A percentile compares a stretch with the other conserved stretches of the same genome.
Evolutionary conservation across 2,329 filamentous ascomycete species (phyloP).

Genomic region (Fusarium sp.): DNA sequence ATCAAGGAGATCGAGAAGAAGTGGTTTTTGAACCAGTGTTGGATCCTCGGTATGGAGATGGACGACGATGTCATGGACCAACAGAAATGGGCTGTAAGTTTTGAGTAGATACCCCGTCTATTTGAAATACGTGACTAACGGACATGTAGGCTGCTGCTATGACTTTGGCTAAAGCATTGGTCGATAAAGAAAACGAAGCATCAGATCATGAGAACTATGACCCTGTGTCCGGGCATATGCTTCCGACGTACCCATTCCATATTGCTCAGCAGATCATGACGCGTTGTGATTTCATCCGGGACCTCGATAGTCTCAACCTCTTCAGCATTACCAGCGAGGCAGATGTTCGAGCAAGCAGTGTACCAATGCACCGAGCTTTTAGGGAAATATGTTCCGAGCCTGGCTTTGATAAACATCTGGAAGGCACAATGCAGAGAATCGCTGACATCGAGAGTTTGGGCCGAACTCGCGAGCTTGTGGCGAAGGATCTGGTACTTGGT

Average conservation of each 20-base stretch:
- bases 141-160: constrained; percentile 81
- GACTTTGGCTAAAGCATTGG: constrained; percentile 90
- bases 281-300: constrained; percentile 90
- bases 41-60: constrained; percentile 79
- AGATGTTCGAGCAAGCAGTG: constrained; percentile 90
- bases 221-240: constrained; percentile 74
- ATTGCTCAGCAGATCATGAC: constrained; percentile 94
- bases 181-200: constrained; percentile 80
- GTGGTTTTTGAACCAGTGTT: constrained; percentile 84
- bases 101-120: background rate
- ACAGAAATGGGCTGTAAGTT: constrained; percentile 91
- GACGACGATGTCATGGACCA: constrained; percentile 99
- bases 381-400: constrained; percentile 81
- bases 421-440: constrained; percentile 87
- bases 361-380: constrained; percentile 96
- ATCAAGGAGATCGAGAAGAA: constrained; percentile 78
- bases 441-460: constrained; percentile 93
- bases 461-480: constrained; percentile 91
- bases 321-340: constrained; percentile 93
- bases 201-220: constrained; percentile 72
- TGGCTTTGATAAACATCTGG: constrained; percentile 85
- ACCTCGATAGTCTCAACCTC: constrained; percentile 92
- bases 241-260: constrained; percentile 86
- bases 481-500: constrained; percentile 91
- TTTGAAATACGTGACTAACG: constrained; percentile 21